phyloP scores from a whole-genome alignment of 2,329 filamentous ascomycete species.

The Rhexocercosporidium sp. region DNA sequence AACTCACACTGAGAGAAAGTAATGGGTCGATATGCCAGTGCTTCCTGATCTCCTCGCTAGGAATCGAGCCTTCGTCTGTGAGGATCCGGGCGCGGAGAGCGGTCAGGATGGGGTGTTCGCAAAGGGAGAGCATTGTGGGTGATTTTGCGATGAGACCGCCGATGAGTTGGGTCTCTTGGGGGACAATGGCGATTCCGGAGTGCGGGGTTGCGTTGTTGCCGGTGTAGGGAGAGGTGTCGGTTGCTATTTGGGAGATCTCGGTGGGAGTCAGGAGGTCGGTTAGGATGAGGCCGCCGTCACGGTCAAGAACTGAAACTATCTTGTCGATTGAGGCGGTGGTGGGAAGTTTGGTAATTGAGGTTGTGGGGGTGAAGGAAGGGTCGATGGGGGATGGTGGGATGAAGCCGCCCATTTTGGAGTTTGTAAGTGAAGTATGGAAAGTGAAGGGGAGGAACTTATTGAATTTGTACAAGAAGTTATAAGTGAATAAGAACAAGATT shows the following conservation, averaged over 20 bases:
- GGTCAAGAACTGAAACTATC: background rate
- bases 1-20: conserved; percentile 2
- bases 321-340: background rate
- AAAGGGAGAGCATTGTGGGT: background rate
- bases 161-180: conserved; percentile 3
- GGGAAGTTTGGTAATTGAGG: background rate
- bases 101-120: background rate
- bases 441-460: background rate
- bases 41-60: background rate
- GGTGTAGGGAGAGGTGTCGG: background rate
- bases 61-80: background rate
- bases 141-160: background rate
- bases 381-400: conserved; percentile 6
- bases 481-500: background rate
- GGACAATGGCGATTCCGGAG: conserved; percentile 1
- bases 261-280: background rate
- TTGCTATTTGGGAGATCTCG: background rate
- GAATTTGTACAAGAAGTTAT: too few species aligned
- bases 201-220: background rate
- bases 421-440: background rate
- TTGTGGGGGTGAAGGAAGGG: background rate
- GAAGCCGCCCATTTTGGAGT: conserved; percentile 1
- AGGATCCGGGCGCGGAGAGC: background rate
- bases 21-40: conserved; percentile 2
- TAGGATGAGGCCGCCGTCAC: conserved; percentile 7